Evolutionary conservation across 148 eudicot genomes (phyloP).

Genomic region (Vaccinium macrocarpon): DNA sequence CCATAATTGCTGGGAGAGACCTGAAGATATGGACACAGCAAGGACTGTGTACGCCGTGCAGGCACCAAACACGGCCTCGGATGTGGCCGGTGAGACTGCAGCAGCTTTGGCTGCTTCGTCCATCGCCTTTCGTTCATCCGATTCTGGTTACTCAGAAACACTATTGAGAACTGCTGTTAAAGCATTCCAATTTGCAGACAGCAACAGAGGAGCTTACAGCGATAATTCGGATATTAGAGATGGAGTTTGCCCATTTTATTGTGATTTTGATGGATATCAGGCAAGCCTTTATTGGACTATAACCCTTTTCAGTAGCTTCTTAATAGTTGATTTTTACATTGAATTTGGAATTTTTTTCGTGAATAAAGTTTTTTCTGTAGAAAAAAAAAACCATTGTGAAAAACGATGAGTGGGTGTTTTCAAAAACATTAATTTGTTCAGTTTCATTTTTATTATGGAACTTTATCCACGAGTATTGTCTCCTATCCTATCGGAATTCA

Average conservation of each 20-base stretch:
- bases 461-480: no score
- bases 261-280: conserved; percentile 95
- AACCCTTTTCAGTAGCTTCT: background rate
- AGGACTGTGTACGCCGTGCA: conserved; percentile 71
- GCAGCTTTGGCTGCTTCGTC: conserved; percentile 95
- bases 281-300: conserved; percentile 25
- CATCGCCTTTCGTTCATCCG: conserved; percentile 69
- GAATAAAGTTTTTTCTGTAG: no score
- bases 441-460: no score
- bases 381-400: no score
- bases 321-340: background rate
- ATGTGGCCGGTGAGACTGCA: conserved; percentile 90
- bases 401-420: no score
- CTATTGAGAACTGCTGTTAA: conserved; percentile 45
- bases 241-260: conserved; percentile 88
- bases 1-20: conserved; percentile 81
- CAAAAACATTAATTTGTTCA: no score
- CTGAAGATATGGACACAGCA: conserved; percentile 70
- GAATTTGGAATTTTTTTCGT: background rate
- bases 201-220: conserved; percentile 79
- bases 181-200: conserved; percentile 68
- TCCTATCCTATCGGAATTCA: no score
- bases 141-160: conserved; percentile 68
- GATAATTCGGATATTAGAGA: conserved; percentile 59
- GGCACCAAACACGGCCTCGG: conserved; percentile 87